Base-by-base conservation (phyloP, 495 filamentous ascomycete genomes). In the Peziza echinospora region DNA sequence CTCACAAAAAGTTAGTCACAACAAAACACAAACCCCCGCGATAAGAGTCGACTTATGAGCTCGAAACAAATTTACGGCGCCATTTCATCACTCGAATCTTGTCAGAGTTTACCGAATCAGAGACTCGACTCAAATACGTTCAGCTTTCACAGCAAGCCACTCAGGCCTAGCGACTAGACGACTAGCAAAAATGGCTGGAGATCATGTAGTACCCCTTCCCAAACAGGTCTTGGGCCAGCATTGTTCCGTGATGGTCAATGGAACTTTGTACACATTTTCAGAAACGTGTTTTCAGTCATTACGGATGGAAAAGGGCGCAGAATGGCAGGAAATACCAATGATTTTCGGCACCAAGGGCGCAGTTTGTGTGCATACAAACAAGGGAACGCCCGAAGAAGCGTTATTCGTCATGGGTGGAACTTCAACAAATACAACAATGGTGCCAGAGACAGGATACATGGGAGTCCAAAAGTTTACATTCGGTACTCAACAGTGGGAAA, bases 381-480 rank as follows among this genome's bases (percentile, higher is more conserved):
- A 68, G 5, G 62, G 67, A 22, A 71, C 71, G 17, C 64, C 72
- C 16, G 62, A 75, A 26, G 64, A 75, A 50, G 76, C 73, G 6
- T 68, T 97, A 10, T 96, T 82, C 52, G 70, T 97, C 47, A 75
- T 97, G 40, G 89, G 89, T 39, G 89, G 89, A 26, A 62, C 67
- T 37, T 60, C 64, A 21, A 51, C 43, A 21, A 45, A 60, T 24
- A 19, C 52, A 5, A 43, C 58, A 10, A 70, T 69, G 41, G 63
- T 67, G 13, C 62, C 64, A 9, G 57, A 63, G 17, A 58, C 55
- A 3, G 65, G 71, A 24, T 91, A 84, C 54, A 59, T 70, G 24
- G 89, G 89, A n/a, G 59, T 97, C 22, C 85, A 93, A 56, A 73
- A 79, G 50, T 97, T 75, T 55, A 75, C 73, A 0, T 94, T 93